Percentiles rank a stretch among this genome's conserved stretches.
Conservation (phyloP, 139 green algal species). For the Protoeuglena noctilucae region DNA sequence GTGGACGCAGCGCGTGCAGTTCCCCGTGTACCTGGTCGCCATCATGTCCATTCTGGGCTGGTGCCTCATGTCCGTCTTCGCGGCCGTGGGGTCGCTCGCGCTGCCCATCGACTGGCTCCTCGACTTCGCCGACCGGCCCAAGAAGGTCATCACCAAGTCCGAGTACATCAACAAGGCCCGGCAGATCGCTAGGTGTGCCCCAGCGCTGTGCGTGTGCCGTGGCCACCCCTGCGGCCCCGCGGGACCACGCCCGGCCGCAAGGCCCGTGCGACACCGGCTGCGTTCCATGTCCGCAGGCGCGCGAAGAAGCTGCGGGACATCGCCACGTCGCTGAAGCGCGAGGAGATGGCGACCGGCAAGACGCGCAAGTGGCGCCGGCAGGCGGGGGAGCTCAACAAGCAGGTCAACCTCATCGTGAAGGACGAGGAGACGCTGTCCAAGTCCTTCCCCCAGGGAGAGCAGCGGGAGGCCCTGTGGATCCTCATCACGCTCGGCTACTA, state of each 20-base stretch:
- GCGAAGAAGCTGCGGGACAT: conserved; percentile 3
- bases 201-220: no score
- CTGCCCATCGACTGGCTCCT: conserved; percentile 2
- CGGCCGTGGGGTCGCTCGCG: not conserved
- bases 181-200: not conserved
- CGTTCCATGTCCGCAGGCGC: no score
- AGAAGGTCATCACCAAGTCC: conserved; percentile 3
- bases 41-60: conserved; percentile 1
- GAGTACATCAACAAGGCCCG: conserved; percentile 2
- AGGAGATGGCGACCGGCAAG: not conserved
- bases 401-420: not conserved
- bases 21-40: conserved; percentile 4
- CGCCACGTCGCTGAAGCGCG: conserved; percentile 3
- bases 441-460: conserved; percentile 6
- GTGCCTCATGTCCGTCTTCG: conserved; percentile 5
- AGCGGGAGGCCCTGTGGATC: not conserved
- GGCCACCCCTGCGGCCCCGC: not conserved
- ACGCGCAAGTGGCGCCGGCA: not conserved
- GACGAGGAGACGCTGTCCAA: conserved; percentile 2
- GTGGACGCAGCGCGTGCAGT: not conserved
- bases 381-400: not conserved
- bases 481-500: not conserved
- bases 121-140: not conserved
- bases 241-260: no score
- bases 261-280: no score